Base-by-base conservation (phyloP, 2,329 filamentous ascomycete genomes). In the Talaromyces sp. region DNA sequence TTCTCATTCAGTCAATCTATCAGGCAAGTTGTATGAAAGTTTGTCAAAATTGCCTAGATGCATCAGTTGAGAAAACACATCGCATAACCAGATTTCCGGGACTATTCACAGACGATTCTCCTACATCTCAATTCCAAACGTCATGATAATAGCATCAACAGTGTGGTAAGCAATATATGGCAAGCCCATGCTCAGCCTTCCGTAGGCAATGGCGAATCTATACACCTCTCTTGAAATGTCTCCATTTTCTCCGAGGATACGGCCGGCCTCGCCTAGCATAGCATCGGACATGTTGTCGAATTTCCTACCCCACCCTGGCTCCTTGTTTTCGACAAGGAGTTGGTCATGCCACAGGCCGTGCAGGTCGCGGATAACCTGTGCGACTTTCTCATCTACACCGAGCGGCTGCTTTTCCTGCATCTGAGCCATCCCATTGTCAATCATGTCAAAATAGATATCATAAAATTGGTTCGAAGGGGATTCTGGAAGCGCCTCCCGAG, bases 371-470 rank as follows among this genome's bases (percentile, higher is more conserved):
- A 12, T 43, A 3, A 56, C 14, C 5, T 43, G 4, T 2, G 54
- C 54, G 8, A 46, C 8, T 2, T 46, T n/a, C 21, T 56, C 54
- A 27, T 10, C n/a, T 8, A 56, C 54, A 2, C 54, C 54, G 11
- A 56, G 54, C 27, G 54, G 54, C 7, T 43, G 2, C 35, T 56
- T 43, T 6, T 43, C 27, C 3, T 19, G 3, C 54, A 56, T 12
- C n/a, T 56, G 54, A 0, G 9, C 35, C 3, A 19, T 27, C 5
- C 35, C 54, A 46, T 19, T 19, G 14, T 56, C 21, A 5, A 56
- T n/a, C 54, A 56, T 43, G 21, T 56, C 54, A 17, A 27, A 56
- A 29, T 56, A 56, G 7, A 56, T 27, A 12, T 56, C 54, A 46
- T 43, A 56, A 17, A 56, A 56, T 17, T 27, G 29, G 19, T 24